Evolutionary conservation across 164 flowering plant genomes (phyloP).

Genomic region (Vitis vinifera): DNA sequence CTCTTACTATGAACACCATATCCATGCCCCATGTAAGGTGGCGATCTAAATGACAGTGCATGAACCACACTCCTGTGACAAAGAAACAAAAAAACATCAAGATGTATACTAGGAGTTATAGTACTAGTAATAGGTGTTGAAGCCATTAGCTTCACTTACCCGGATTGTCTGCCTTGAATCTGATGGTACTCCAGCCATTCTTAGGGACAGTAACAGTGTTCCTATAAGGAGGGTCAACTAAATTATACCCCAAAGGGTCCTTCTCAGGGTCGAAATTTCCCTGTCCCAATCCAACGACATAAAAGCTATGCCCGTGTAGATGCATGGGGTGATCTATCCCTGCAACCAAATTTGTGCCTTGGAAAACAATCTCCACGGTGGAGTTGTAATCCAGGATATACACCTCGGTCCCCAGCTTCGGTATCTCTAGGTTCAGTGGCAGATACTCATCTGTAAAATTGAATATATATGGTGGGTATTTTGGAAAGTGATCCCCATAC

Average conservation of each 20-base stretch:
- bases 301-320: constrained; percentile 46
- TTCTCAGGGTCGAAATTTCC: constrained; percentile 35
- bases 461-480: constrained; percentile 30
- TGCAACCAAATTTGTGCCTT: constrained; percentile 42
- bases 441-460: constrained; percentile 36
- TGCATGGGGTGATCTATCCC: constrained; percentile 54
- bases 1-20: too few species aligned
- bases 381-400: constrained; percentile 32
- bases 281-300: constrained; percentile 34
- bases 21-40: too few species aligned
- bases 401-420: constrained; percentile 39
- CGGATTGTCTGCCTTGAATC: constrained; percentile 42
- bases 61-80: too few species aligned
- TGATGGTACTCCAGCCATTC: constrained; percentile 43
- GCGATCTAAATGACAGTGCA: too few species aligned
- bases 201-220: constrained; percentile 34
- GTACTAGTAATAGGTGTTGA: too few species aligned
- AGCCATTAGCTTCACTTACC: constrained; percentile 19
- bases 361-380: constrained; percentile 44
- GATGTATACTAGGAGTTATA: too few species aligned
- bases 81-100: too few species aligned
- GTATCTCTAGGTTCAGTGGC: constrained; percentile 14
- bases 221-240: constrained; percentile 33
- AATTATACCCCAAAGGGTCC: constrained; percentile 31
- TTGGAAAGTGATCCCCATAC: constrained; percentile 36